A percentile compares a stretch with the other conserved stretches of the same genome.
Evolutionary conservation across 2,329 filamentous ascomycete genomes (phyloP).

Genomic region (Phialophora chinensis): DNA sequence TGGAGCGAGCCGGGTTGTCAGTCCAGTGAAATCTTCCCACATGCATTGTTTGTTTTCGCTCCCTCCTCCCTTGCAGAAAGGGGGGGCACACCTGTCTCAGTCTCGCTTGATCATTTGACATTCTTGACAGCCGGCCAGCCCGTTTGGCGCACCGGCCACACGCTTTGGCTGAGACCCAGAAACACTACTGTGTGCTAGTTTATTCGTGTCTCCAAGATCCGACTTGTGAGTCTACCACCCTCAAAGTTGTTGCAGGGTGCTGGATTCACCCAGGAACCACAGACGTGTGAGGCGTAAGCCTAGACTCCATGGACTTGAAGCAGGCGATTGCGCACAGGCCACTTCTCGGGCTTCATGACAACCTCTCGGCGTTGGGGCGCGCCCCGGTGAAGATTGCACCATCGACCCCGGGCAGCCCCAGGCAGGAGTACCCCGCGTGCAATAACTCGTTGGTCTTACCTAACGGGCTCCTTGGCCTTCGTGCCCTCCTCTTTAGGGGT

Average conservation of each 20-base stretch:
- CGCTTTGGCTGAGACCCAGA: neutral
- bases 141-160: neutral
- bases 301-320: neutral
- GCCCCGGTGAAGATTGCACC: neutral
- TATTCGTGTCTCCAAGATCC: neutral
- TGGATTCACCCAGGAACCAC: neutral
- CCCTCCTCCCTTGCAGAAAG: neutral
- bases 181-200: neutral
- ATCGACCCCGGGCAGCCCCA: neutral
- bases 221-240: neutral
- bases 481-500: neutral
- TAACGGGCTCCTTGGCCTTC: neutral
- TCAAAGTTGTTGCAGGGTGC: neutral
- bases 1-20: neutral
- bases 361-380: neutral
- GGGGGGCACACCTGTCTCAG: neutral
- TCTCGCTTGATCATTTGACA: constrained; percentile 1
- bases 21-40: neutral
- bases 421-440: neutral
- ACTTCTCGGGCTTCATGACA: constrained; percentile 4
- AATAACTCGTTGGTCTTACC: neutral
- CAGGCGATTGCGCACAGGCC: neutral
- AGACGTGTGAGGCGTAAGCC: neutral
- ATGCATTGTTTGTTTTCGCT: neutral
- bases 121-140: neutral